Base-by-base conservation (phyloP, 116 monocot genomes). In the Zostera marina region DNA sequence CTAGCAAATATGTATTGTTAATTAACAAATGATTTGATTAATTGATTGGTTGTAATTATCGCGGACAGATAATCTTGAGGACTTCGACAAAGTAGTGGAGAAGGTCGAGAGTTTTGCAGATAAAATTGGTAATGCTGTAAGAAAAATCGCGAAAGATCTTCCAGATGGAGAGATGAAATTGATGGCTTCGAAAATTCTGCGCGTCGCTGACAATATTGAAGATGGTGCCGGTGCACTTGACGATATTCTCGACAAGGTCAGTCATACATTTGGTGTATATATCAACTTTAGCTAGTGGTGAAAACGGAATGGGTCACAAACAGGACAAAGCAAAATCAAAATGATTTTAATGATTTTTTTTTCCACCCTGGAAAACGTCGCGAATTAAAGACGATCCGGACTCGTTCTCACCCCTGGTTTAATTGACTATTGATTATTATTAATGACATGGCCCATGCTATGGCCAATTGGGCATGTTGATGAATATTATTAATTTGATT, bases 171-270 rank as follows among this genome's bases (percentile, higher is more conserved):
- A 49, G 9, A 15, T 8, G 3, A 49, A 49, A 20, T 17, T 49
- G 8, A 1, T 49, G 15, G 49, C 0, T 49, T 20, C 19, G 49
- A 49, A 49, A 49, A 7, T 49, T 49, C 49, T 49, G 49, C 15
- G 49, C 7, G 20, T 49, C 12, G 49, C 49, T 20, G 49, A 49
- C 8, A 49, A 49, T 15, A 9, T 49, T 49, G 49, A 49, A 12
- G 49, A 49, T 1, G 49, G 49, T 17, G 49, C 49, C 2, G 49
- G 8, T 49, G 1, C 17, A 17, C 49, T 49, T 20, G 49, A 49
- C 49, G 19, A 49, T 20, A 17, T 49, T 49, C 49, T 49, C 8
- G 49, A 49, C 49, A 49, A 9, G 49, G 49, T 49, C n/a, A n/a
- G n/a, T n/a, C n/a, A n/a, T n/a, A n/a, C n/a, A n/a, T n/a, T n/a